Evolutionary conservation across 441 rosid genomes (phyloP), one percentile per base, ranked within the genome.

Genomic region (Breynia disticha): DNA sequence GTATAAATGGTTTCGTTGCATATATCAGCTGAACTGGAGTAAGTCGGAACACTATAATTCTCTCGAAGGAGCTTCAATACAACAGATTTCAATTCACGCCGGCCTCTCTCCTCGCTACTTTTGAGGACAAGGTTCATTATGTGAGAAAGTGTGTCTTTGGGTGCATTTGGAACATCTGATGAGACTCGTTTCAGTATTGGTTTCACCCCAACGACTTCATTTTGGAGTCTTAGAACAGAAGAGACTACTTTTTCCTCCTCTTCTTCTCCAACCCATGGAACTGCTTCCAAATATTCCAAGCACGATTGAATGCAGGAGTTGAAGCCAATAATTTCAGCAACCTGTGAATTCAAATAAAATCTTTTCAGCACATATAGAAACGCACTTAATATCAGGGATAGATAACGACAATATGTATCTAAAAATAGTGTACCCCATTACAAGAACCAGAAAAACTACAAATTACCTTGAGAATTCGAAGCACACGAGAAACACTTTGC

Each of bases 231-330:
- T 35, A 82, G 68, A 50, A 91, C 74, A 11, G 90, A 79, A 12
- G 89, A 84, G 55, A 91, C 78, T n/a, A 91, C 98, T 64, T 81
- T 86, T 62, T 83, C 96, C 66, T 91, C 98, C 67, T 91, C 96
- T 71, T 91, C 98, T 54, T 90, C 88, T 16, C 96, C 98, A 19
- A 86, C 89, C 96, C 98, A 91, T 0, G 98, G 98, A 69, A 91
- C 98, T 59, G 98, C 98, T 81, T 91, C 98, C 60, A 91, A 66
- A 61, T 86, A 91, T 71, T 86, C 95, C 74, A 90, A 79, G 66
- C 95, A 87, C 60, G 91, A 78, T 32, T 61, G 73, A 2, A 86
- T 79, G 75, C 98, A 91, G 35, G 75, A 69, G 59, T 60, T 75
- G 68, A 82, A 88, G 59, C 86, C 80, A 56, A 87, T 80, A 67